Evolutionary conservation across 1,284 basidiomycete species (phyloP).

Genomic region (Marasmius fiardii): DNA sequence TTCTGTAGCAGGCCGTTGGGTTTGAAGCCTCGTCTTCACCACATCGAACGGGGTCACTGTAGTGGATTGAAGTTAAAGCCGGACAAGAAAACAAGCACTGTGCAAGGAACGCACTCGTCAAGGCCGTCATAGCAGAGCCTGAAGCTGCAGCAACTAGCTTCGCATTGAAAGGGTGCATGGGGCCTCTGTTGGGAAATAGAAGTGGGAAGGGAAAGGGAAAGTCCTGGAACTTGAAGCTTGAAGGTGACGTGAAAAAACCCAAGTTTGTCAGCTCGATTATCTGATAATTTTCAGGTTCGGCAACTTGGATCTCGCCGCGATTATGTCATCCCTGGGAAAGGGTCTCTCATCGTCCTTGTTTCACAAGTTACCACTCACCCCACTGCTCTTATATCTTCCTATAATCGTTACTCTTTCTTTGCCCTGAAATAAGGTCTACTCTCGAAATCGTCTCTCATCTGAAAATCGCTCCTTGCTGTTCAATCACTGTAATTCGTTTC

Average conservation of each 20-base stretch:
- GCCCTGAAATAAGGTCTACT: too few species aligned
- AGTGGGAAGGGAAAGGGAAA: neutral
- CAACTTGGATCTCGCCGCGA: neutral
- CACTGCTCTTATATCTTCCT: too few species aligned
- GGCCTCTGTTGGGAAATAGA: slow-evolving; percentile 5
- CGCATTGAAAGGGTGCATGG: slow-evolving; percentile 74
- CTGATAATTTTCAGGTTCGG: neutral
- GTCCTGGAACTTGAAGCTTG: neutral
- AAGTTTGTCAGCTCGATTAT: neutral
- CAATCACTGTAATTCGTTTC: slow-evolving; percentile 1
- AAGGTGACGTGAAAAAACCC: neutral
- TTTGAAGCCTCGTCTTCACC: slow-evolving; percentile 90
- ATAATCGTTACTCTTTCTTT: too few species aligned
- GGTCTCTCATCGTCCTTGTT: neutral
- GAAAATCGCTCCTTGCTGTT: slow-evolving; percentile 2
- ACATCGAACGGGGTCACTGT: slow-evolving; percentile 95
- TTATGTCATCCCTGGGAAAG: neutral
- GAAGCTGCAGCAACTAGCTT: slow-evolving; percentile 80
- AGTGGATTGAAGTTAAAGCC: slow-evolving; percentile 10
- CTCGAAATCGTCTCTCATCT: neutral
- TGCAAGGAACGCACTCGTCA: slow-evolving; percentile 64
- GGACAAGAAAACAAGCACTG: slow-evolving; percentile 1
- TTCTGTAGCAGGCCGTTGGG: slow-evolving; percentile 55
- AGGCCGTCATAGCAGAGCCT: slow-evolving; percentile 78
- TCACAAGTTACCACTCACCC: neutral